phyloP scores from a whole-genome alignment of 306 rosid species.

The Quercus alba region DNA sequence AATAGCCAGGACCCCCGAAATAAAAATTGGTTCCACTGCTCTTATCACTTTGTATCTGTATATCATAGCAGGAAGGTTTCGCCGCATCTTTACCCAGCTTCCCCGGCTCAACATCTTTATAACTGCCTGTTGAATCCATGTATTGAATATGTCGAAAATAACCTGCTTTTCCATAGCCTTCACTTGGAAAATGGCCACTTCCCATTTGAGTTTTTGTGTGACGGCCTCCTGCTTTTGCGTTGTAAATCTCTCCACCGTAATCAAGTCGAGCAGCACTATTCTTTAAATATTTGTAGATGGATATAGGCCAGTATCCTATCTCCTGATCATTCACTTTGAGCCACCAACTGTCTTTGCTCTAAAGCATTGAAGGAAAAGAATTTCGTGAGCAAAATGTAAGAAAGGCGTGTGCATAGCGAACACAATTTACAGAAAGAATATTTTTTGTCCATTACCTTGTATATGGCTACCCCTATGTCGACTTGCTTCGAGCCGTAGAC shows the following conservation, averaged over 20 bases:
- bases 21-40: conserved; percentile 1
- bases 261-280: background rate
- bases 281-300: background rate
- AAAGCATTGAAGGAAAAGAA: background rate
- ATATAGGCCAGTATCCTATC: conserved; percentile 30
- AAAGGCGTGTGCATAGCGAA: background rate
- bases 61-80: conserved; percentile 22
- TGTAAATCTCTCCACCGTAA: conserved; percentile 25
- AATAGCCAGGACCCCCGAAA: conserved; percentile 25
- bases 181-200: conserved; percentile 23
- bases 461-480: too few species aligned
- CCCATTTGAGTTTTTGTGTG: conserved; percentile 34
- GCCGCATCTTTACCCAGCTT: background rate
- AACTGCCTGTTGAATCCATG: background rate
- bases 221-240: background rate
- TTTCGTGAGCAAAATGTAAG: too few species aligned
- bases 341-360: conserved; percentile 28
- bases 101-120: background rate
- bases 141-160: conserved; percentile 15
- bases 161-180: conserved; percentile 13
- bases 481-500: too few species aligned
- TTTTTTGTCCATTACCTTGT: background rate
- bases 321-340: background rate
- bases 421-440: background rate
- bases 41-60: background rate